phyloP scores from a whole-genome alignment of 352 stramenopile species.

The Pythium guiyangense region DNA sequence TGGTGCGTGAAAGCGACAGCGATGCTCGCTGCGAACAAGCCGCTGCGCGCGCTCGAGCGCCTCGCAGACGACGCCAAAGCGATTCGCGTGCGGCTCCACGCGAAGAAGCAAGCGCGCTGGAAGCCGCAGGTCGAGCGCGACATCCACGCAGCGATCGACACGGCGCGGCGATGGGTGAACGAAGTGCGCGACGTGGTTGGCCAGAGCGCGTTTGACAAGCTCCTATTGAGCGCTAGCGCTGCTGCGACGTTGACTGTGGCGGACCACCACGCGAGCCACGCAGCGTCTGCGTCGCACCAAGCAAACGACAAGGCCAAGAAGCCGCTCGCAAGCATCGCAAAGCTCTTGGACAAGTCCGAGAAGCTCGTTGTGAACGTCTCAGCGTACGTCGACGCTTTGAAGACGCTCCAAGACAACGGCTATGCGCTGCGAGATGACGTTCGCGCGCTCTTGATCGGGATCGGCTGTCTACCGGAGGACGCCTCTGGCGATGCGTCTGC shows the following conservation, averaged over 20 bases:
- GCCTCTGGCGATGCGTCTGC: no score
- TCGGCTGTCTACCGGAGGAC: conserved; percentile 29
- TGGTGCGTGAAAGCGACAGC: conserved; percentile 55
- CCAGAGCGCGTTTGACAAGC: conserved; percentile 48
- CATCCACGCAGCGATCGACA: conserved; percentile 65
- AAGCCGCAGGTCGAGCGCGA: conserved; percentile 81
- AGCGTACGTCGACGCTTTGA: conserved; percentile 50
- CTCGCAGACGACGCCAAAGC: conserved; percentile 54
- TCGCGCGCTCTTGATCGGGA: conserved; percentile 42
- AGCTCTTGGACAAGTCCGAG: conserved; percentile 64
- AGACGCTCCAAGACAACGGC: conserved; percentile 48
- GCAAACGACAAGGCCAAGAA: conserved; percentile 50
- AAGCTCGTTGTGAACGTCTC: conserved; percentile 57
- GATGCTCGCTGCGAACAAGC: conserved; percentile 52
- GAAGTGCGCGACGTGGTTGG: conserved; percentile 73
- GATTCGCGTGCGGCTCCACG: conserved; percentile 66
- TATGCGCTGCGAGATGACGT: conserved; percentile 45
- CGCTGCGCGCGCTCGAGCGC: conserved; percentile 63
- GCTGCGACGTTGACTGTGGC: background rate
- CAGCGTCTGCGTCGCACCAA: conserved; percentile 1
- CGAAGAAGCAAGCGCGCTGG: conserved; percentile 78
- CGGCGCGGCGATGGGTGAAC: conserved; percentile 66
- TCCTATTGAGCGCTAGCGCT: conserved; percentile 28
- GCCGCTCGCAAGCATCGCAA: conserved; percentile 57
- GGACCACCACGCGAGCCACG: conserved; percentile 6